Evolutionary conservation across 441 rosid species (phyloP).

Genomic region (Populus hybrid): DNA sequence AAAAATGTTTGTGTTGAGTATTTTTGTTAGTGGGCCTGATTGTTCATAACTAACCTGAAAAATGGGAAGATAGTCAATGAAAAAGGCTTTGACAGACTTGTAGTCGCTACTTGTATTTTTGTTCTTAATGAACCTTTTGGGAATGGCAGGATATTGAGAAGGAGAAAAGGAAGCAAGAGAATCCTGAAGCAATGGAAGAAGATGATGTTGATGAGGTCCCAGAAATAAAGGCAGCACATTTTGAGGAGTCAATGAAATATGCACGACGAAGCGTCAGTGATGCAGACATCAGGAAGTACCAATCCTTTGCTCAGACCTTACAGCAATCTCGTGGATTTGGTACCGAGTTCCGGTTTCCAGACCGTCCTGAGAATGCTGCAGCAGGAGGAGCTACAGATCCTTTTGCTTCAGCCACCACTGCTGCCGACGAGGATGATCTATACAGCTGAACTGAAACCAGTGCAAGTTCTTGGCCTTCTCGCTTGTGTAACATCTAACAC

Average conservation of each 20-base stretch:
- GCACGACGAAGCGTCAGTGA: slow-evolving; percentile 59
- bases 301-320: slow-evolving; percentile 53
- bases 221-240: slow-evolving; percentile 55
- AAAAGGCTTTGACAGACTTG: not conserved
- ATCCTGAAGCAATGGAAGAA: slow-evolving; percentile 62
- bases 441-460: slow-evolving; percentile 38
- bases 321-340: slow-evolving; percentile 58
- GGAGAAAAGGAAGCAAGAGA: slow-evolving; percentile 42
- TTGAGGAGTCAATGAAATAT: slow-evolving; percentile 60
- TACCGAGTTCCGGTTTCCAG: slow-evolving; percentile 44
- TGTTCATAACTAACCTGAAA: not conserved
- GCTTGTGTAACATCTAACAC: not conserved
- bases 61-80: not conserved
- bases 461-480: not conserved
- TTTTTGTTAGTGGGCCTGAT: not conserved
- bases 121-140: not conserved
- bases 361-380: slow-evolving; percentile 14
- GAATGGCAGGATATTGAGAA: slow-evolving; percentile 45
- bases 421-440: slow-evolving; percentile 63
- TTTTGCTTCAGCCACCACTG: slow-evolving; percentile 52
- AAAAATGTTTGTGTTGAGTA: not conserved
- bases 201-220: slow-evolving; percentile 48
- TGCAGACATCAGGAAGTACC: slow-evolving; percentile 60
- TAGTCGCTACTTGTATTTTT: not conserved
- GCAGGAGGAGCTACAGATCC: slow-evolving; percentile 39